These are phyloP conservation scores for Trichoderma sp. DNA, from an alignment of 2,329 filamentous ascomycete genomes.

Conservation along the genomic window DNA sequence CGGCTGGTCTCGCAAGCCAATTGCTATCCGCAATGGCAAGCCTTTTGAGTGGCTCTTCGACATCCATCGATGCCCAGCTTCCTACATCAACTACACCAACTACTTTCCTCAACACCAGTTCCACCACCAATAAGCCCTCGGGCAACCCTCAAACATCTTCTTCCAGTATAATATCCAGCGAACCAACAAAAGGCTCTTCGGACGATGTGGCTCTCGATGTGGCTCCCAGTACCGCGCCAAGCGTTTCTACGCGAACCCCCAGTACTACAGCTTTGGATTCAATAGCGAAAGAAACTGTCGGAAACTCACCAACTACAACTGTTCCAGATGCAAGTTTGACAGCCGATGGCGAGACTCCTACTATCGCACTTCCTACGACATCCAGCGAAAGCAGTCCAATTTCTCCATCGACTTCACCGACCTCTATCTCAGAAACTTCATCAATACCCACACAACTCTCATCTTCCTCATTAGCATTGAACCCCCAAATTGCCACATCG, in stretches of 20 bases:
- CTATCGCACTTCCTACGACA: background rate
- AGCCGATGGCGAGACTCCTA: background rate
- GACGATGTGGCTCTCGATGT: background rate
- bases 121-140: background rate
- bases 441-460: background rate
- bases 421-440: background rate
- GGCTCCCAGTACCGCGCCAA: background rate
- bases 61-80: constrained; percentile 51
- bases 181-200: background rate
- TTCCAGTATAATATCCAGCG: constrained; percentile 1
- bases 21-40: constrained; percentile 34
- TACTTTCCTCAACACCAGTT: constrained; percentile 12
- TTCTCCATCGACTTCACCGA: background rate
- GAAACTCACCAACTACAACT: background rate
- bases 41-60: constrained; percentile 50
- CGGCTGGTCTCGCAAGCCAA: constrained; percentile 49
- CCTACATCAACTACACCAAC: constrained; percentile 26
- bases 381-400: background rate
- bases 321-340: background rate
- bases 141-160: background rate
- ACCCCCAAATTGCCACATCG: background rate
- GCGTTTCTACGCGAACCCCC: background rate
- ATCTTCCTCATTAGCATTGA: background rate
- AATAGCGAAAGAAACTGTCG: background rate
- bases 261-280: background rate